Conservation (phyloP, 179 eudicot species). For the Vitellaria paradoxa region DNA sequence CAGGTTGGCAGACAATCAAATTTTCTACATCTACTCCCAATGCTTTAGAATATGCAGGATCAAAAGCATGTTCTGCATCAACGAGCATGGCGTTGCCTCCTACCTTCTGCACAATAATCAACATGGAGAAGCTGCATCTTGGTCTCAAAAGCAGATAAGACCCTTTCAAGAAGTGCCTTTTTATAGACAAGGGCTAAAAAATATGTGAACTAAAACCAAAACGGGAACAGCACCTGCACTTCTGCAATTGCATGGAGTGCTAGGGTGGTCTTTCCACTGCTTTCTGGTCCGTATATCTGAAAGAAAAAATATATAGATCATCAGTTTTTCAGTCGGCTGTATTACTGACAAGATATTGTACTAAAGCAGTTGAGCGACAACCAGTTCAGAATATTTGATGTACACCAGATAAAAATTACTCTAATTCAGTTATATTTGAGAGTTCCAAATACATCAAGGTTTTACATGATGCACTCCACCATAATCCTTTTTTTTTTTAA, state of each 20-base stretch:
- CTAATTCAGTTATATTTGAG: background rate
- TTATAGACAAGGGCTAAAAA: constrained; percentile 9
- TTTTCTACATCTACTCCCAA: constrained; percentile 93
- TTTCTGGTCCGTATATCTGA: constrained; percentile 95
- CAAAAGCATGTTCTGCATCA: constrained; percentile 98
- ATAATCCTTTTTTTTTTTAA: too few species aligned
- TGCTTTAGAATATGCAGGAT: constrained; percentile 87
- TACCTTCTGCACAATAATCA: constrained; percentile 42
- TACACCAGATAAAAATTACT: background rate
- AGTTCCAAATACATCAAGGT: too few species aligned
- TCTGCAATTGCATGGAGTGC: constrained; percentile 98
- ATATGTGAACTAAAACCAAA: background rate
- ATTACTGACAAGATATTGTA: background rate
- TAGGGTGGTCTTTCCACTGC: constrained; percentile 95
- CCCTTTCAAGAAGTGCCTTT: constrained; percentile 3
- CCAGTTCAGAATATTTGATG: background rate
- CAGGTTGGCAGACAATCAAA: constrained; percentile 94
- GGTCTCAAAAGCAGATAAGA: constrained; percentile 14
- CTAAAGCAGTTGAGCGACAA: background rate
- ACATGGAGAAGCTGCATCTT: constrained; percentile 18
- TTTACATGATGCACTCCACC: too few species aligned
- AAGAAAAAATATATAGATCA: background rate
- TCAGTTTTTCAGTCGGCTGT: background rate
- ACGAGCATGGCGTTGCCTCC: constrained; percentile 99
- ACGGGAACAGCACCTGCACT: constrained; percentile 66